Conservation (phyloP, 1,139 yeast genomes). For the Chernovozyma aurita region DNA sequence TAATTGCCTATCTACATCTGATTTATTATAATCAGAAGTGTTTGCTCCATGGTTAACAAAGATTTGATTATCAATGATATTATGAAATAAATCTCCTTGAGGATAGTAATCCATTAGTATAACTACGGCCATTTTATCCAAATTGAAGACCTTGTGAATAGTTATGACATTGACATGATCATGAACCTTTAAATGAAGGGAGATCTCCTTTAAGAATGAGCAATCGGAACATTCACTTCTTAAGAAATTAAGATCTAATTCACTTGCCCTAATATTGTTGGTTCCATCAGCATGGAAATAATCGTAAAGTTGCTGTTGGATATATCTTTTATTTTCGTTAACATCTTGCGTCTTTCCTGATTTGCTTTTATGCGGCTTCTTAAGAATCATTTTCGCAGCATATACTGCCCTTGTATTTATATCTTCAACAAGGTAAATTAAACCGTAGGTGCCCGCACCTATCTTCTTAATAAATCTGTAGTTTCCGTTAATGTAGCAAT, state of each 20-base stretch:
- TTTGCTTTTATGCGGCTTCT: conserved; percentile 25
- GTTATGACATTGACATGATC: conserved; percentile 71
- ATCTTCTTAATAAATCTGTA: conserved; percentile 45
- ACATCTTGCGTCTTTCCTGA: conserved; percentile 15
- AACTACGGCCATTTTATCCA: conserved; percentile 53
- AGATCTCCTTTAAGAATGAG: conserved; percentile 60
- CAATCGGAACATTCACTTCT: conserved; percentile 38
- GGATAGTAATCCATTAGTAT: conserved; percentile 78
- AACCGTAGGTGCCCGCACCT: conserved; percentile 91
- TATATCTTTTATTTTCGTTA: conserved; percentile 26
- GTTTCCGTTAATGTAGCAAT: conserved; percentile 3
- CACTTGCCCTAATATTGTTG: conserved; percentile 12
- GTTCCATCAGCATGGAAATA: conserved; percentile 20
- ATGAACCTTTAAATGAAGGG: conserved; percentile 70
- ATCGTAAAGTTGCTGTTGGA: conserved; percentile 25
- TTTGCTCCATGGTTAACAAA: conserved; percentile 36
- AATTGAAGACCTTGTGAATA: conserved; percentile 66
- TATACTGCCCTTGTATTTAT: conserved; percentile 42
- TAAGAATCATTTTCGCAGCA: conserved; percentile 74
- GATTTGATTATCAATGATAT: conserved; percentile 65
- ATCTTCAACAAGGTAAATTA: conserved; percentile 71
- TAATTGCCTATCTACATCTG: conserved; percentile 20
- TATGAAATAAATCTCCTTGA: conserved; percentile 79
- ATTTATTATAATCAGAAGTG: conserved; percentile 6
- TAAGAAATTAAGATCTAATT: conserved; percentile 41